phyloP scores from a whole-genome alignment of 148 eudicot genomes.

The Cornus kousa region DNA sequence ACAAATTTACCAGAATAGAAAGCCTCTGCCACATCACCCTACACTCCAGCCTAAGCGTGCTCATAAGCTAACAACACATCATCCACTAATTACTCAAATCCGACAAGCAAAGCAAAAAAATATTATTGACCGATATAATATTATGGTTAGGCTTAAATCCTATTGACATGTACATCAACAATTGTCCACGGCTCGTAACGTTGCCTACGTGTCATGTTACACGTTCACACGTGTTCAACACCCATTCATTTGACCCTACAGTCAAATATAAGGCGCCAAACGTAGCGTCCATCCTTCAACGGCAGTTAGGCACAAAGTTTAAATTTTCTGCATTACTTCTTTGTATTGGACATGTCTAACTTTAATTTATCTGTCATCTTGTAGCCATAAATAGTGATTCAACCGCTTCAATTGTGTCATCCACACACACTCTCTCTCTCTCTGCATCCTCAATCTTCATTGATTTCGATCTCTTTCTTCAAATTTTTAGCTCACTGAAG shows the following conservation, averaged over 20 bases:
- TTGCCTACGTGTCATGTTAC: conserved; percentile 5
- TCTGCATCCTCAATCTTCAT: background rate
- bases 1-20: conserved; percentile 12
- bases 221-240: conserved; percentile 29
- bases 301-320: conserved; percentile 69
- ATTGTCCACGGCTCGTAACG: background rate
- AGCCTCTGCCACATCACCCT: conserved; percentile 11
- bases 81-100: conserved; percentile 19
- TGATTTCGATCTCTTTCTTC: conserved; percentile 3
- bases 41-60: conserved; percentile 11
- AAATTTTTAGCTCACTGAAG: conserved; percentile 4
- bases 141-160: conserved; percentile 36
- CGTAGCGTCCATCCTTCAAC: conserved; percentile 36
- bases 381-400: background rate
- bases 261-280: conserved; percentile 61
- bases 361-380: background rate
- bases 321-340: conserved; percentile 5
- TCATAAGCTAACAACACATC: conserved; percentile 14
- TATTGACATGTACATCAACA: conserved; percentile 37
- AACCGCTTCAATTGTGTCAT: conserved; percentile 6
- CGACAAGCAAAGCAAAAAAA: conserved; percentile 7
- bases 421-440: conserved; percentile 13
- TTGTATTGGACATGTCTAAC: conserved; percentile 9
- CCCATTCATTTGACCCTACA: conserved; percentile 17
- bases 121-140: background rate